Evolutionary conservation across 176 grass and related monocot species (phyloP), one percentile per base, ranked within the genome.

Genomic region (Thalia dealbata): DNA sequence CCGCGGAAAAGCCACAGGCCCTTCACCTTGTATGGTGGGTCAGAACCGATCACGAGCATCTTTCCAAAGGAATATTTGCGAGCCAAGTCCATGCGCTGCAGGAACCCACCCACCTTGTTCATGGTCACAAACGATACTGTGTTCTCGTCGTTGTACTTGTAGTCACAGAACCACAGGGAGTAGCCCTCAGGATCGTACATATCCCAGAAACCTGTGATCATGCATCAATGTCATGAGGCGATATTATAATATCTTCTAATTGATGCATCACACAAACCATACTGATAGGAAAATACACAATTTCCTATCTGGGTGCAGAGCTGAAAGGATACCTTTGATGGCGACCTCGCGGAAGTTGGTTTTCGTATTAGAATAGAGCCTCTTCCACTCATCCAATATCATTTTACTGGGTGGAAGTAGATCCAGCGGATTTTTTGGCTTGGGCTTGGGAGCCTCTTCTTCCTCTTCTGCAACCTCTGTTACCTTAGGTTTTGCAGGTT

Each of bases 81-180:
- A 60, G 66, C 76, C 62, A 99, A 72, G 54, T 99, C 95, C 95
- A 99, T 93, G 45, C 95, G 77, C 81, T 99, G 90, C 52, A 99
- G 81, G 83, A 99, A 99, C 10, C 95, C 90, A 23, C 95, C 78
- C 6, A 99, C 90, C 81, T 99, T 99, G 83, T 99, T 99, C 75
- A 99, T 7, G 28, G 95, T 99, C 48, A 99, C 90, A 7, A 84
- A 99, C 1, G 95, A 91, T 1, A 99, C 90, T 0, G 81, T 91
- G 83, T 99, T 99, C 85, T 99, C 95, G 3, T 93, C 83, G 1
- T 99, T 90, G 85, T 99, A 99, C 51, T 93, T 99, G 85, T 99
- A 99, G n/a, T 99, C 85, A 61, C 87, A 99, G 81, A 99, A 99
- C 95, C 95, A 99, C 10, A 99, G 61, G 45, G 95, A 99, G 81